Percentiles rank a stretch among this genome's conserved stretches.
These are phyloP conservation scores for Ilyonectria destructans DNA, from an alignment of 2,329 filamentous ascomycete genomes.

Conservation along the genomic window DNA sequence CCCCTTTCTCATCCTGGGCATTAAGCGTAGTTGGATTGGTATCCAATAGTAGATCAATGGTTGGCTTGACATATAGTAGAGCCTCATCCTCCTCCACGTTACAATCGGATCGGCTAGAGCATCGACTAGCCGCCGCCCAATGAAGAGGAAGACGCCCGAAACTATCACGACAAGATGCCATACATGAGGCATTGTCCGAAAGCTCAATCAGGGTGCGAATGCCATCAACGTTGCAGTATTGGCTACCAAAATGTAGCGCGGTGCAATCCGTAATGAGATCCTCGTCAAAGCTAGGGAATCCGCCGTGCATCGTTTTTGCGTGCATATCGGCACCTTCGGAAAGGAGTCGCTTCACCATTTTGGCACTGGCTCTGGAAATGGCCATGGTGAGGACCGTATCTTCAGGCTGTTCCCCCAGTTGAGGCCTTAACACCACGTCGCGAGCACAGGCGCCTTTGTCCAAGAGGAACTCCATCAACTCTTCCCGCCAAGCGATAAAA, in stretches of 20 bases:
- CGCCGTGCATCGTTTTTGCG: background rate
- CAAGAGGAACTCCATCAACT: no score
- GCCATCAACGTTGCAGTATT: background rate
- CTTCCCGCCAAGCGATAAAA: no score
- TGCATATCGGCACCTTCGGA: background rate
- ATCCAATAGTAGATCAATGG: background rate
- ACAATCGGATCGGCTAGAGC: background rate
- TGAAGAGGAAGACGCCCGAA: conserved; percentile 2
- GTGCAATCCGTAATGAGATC: background rate
- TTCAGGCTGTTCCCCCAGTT: background rate
- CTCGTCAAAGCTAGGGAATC: background rate
- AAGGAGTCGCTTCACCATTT: background rate
- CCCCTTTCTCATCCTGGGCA: conserved; percentile 1
- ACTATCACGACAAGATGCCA: conserved; percentile 2
- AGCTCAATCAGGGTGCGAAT: background rate
- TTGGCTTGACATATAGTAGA: background rate
- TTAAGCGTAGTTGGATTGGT: background rate
- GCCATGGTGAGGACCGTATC: background rate
- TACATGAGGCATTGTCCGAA: background rate
- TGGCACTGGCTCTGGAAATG: background rate
- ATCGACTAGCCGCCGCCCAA: background rate
- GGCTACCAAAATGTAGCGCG: background rate
- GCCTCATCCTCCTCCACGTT: background rate
- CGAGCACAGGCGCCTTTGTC: no score
- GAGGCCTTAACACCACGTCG: background rate